phyloP scores from a whole-genome alignment of 345 rosid genomes.

The Heritiera littoralis region DNA sequence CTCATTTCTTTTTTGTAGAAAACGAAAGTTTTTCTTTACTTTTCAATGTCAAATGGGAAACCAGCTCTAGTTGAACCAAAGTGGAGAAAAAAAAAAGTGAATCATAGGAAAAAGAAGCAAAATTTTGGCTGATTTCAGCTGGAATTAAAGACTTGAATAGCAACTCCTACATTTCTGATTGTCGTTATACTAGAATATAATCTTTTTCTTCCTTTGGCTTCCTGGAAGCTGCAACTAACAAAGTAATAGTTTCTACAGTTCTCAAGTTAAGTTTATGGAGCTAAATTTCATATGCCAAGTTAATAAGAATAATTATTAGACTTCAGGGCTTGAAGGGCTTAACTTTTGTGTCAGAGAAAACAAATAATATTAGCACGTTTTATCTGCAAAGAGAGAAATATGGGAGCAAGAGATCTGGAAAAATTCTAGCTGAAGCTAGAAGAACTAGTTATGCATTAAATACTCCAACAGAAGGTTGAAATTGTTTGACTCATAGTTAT shows the following conservation, averaged over 20 bases:
- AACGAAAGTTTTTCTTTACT: background rate
- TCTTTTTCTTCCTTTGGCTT: background rate
- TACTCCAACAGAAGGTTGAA: background rate
- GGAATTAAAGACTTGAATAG: background rate
- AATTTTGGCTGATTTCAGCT: slow-evolving; percentile 12
- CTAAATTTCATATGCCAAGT: background rate
- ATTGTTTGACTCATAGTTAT: background rate
- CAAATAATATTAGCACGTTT: background rate
- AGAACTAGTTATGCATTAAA: background rate
- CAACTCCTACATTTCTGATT: slow-evolving; percentile 16
- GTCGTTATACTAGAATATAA: background rate
- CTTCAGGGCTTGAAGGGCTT: background rate
- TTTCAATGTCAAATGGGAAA: slow-evolving; percentile 10
- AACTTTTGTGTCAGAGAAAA: too few relatives aligned
- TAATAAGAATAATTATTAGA: background rate
- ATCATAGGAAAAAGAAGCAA: slow-evolving; percentile 14
- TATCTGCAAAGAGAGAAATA: background rate
- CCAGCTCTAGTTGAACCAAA: slow-evolving; percentile 21
- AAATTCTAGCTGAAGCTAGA: background rate
- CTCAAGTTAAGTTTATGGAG: too few relatives aligned
- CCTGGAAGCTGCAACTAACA: background rate
- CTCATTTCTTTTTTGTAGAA: background rate
- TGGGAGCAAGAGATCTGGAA: background rate
- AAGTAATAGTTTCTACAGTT: background rate
- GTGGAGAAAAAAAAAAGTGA: slow-evolving; percentile 9